Conservation (phyloP, 2,329 filamentous ascomycete species). For the Stemphylium beticola region DNA sequence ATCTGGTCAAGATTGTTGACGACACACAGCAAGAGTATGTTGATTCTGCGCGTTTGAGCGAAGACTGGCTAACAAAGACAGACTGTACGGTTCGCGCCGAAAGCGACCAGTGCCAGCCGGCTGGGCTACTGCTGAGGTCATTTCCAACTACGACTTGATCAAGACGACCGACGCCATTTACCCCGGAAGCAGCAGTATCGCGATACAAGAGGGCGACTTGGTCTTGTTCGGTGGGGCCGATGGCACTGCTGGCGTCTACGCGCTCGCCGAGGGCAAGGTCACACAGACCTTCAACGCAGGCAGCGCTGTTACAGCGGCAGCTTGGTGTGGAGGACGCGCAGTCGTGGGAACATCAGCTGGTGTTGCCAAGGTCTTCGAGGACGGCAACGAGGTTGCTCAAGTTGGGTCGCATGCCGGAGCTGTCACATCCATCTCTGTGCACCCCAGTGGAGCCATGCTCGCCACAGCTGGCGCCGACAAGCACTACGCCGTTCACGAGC, state of each 20-base stretch:
- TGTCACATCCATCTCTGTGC: constrained; percentile 76
- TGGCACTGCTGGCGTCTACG: constrained; percentile 78
- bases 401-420: constrained; percentile 84
- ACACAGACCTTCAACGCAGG: constrained; percentile 69
- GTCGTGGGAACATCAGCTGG: constrained; percentile 78
- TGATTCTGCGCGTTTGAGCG: too few relatives aligned
- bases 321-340: constrained; percentile 72
- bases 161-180: constrained; percentile 64
- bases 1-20: constrained; percentile 75
- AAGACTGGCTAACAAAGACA: constrained; percentile 50
- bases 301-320: constrained; percentile 69
- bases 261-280: constrained; percentile 77
- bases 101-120: constrained; percentile 85
- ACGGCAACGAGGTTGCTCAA: constrained; percentile 70
- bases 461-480: constrained; percentile 91
- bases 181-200: constrained; percentile 63
- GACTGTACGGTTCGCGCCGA: constrained; percentile 84
- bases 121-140: constrained; percentile 79
- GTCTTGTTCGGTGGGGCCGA: constrained; percentile 77
- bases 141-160: constrained; percentile 65
- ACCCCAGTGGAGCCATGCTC: constrained; percentile 81
- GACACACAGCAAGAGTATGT: constrained; percentile 78
- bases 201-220: constrained; percentile 65
- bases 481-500: constrained; percentile 88
- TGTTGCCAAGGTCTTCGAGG: constrained; percentile 78